Conservation (phyloP, 106 monocot genomes). For the Dioscorea dumetorum region DNA sequence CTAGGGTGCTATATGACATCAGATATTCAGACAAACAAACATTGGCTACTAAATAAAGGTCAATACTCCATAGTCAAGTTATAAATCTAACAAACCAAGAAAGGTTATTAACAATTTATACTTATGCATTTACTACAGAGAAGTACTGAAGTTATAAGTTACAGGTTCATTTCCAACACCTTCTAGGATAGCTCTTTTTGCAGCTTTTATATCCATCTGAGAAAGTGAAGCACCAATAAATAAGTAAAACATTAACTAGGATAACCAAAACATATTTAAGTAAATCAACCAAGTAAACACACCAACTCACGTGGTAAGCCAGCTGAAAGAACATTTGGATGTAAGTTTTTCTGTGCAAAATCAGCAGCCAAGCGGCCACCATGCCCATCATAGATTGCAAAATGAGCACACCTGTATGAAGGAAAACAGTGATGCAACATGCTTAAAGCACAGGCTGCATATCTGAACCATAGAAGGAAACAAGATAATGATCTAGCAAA, state of each 20-base stretch:
- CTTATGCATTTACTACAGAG: too few relatives aligned
- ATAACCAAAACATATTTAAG: background rate
- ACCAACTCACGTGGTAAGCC: slow-evolving; percentile 99
- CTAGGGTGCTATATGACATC: too few relatives aligned
- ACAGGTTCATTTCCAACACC: slow-evolving; percentile 17
- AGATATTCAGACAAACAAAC: too few relatives aligned
- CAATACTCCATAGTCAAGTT: too few relatives aligned
- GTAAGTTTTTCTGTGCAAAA: slow-evolving; percentile 63
- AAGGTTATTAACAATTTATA: too few relatives aligned
- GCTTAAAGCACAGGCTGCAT: too few relatives aligned
- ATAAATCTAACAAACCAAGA: too few relatives aligned
- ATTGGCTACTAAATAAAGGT: too few relatives aligned
- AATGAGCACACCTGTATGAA: slow-evolving; percentile 73
- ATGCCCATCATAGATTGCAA: slow-evolving; percentile 93
- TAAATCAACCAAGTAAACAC: slow-evolving; percentile 50
- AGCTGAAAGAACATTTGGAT: slow-evolving; percentile 77
- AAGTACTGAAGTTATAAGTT: too few relatives aligned
- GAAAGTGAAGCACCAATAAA: background rate
- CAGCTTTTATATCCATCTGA: slow-evolving; percentile 75
- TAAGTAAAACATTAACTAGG: slow-evolving; percentile 1
- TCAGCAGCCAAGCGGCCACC: slow-evolving; percentile 85
- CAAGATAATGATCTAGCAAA: too few relatives aligned
- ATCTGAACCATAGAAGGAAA: too few relatives aligned
- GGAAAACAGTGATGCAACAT: background rate
- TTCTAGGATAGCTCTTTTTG: slow-evolving; percentile 76